Evolutionary conservation across 495 filamentous ascomycete species (phyloP).

Genomic region (Pseudomonodictys pantanalensis): DNA sequence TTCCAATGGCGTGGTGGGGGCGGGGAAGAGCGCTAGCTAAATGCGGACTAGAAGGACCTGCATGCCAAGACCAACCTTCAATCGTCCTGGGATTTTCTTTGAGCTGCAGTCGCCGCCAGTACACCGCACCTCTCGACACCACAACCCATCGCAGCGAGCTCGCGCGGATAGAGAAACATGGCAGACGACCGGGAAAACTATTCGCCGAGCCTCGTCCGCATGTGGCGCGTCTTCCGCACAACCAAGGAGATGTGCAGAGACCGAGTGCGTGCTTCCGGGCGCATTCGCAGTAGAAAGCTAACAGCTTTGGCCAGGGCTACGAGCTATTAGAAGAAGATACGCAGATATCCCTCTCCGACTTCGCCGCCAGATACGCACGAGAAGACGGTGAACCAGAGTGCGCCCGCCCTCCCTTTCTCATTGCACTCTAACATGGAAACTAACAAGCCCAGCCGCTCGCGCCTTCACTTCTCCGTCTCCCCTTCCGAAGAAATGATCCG

Average conservation of each 20-base stretch:
- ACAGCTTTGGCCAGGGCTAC: slow-evolving; percentile 66
- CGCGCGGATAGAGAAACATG: slow-evolving; percentile 8
- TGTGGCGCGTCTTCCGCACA: slow-evolving; percentile 41
- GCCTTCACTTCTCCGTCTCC: slow-evolving; percentile 80
- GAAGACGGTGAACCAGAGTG: slow-evolving; percentile 70
- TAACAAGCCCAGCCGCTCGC: slow-evolving; percentile 60
- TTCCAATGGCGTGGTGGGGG: slow-evolving; percentile 10
- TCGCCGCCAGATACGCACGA: slow-evolving; percentile 63
- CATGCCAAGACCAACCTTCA: too few species aligned
- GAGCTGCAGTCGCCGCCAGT: too few species aligned
- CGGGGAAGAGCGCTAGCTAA: too few species aligned
- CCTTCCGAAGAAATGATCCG: slow-evolving; percentile 78
- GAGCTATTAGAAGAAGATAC: slow-evolving; percentile 87
- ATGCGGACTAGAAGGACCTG: too few species aligned
- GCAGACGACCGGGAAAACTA: slow-evolving; percentile 19
- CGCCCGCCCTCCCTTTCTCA: slow-evolving; percentile 27
- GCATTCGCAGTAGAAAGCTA: slow-evolving; percentile 1
- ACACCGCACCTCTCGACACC: too few species aligned
- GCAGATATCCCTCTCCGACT: slow-evolving; percentile 72
- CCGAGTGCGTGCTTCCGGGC: slow-evolving; percentile 30
- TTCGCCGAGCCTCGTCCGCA: slow-evolving; percentile 24
- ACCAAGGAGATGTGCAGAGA: slow-evolving; percentile 42
- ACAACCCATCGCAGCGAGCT: background rate
- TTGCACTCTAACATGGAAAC: slow-evolving; percentile 40
- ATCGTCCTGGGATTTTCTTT: too few species aligned